phyloP scores from a whole-genome alignment of 177 flowering plant genomes.

The Telopea speciosissima region DNA sequence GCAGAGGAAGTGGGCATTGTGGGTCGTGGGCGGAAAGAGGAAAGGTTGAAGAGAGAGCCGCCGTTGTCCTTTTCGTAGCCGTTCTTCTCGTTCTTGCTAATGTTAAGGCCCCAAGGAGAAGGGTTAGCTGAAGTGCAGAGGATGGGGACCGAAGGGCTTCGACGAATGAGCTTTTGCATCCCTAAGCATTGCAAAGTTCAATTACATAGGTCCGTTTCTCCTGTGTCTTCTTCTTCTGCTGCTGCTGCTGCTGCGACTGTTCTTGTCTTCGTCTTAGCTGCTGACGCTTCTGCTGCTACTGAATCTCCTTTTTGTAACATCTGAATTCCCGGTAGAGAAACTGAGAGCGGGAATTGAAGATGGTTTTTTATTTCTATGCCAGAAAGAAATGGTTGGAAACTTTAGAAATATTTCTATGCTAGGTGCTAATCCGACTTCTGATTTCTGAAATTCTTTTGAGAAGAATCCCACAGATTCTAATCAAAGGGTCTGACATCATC shows the following conservation, averaged over 20 bases:
- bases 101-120: neutral
- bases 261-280: no score
- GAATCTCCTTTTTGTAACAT: no score
- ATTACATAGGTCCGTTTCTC: conserved; percentile 12
- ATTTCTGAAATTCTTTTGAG: no score
- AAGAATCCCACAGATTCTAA: no score
- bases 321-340: no score
- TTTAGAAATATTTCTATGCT: no score
- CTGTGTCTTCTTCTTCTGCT: neutral
- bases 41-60: neutral
- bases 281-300: no score
- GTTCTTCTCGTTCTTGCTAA: neutral
- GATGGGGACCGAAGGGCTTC: conserved; percentile 36
- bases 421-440: no score
- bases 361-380: no score
- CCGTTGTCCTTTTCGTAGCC: neutral
- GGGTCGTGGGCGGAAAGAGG: conserved; percentile 3
- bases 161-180: conserved; percentile 52
- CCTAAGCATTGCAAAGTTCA: conserved; percentile 46
- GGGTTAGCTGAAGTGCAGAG: conserved; percentile 20
- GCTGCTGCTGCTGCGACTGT: neutral
- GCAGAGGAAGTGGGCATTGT: neutral
- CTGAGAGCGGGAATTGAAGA: no score
- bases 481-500: no score
- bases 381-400: no score